Base-by-base conservation (phyloP, 495 filamentous ascomycete species). In the Letharia columbiana region DNA sequence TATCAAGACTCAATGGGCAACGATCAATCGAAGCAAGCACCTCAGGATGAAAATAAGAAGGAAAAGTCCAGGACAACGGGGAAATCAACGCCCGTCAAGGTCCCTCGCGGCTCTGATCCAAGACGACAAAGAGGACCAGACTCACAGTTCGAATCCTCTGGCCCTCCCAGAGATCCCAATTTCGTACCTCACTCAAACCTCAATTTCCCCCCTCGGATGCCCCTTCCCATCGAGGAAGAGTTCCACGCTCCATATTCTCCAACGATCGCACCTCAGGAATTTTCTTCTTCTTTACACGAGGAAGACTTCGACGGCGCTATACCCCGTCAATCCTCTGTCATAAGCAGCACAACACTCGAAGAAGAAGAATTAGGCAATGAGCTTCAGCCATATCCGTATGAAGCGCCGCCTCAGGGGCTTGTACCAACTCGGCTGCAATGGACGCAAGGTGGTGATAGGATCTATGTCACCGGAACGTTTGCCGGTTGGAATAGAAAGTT, bases 401-500 rank as follows among this genome's bases (percentile, higher is more conserved):
- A 88, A 67, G 83, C 83, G 72, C 57, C 66, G 4, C 64, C 42
- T 20, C 81, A 79, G 28, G 82, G 82, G 5, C 87, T 84, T 23
- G 88, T 98, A 49, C 91, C 92, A 11, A 96, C 91, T 17, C 73
- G 82, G 42, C 84, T 98, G 47, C 87, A 91, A 76, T 98, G 93
- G 94, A 82, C 79, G 61, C 82, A 86, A 37, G 83, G 83, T 45
- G 89, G 89, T 42, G 84, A 95, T 63, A 94, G 91, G 77, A 86
- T 98, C 65, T 98, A 95, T 75, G 90, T 98, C 47, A 98, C 95
- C 1, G 94, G 94, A 67, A 98, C 95, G 28, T 96, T 97, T 72
- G 92, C 92, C 64, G 87, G 90, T 71, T 98, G 94, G 94, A 90
- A 91, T 74, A 87, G 89, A 76, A 97, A 97, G 75, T 92, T 88